phyloP scores from a whole-genome alignment of 1,139 yeast species.

The Yamadazyma pseudoaaseri region DNA sequence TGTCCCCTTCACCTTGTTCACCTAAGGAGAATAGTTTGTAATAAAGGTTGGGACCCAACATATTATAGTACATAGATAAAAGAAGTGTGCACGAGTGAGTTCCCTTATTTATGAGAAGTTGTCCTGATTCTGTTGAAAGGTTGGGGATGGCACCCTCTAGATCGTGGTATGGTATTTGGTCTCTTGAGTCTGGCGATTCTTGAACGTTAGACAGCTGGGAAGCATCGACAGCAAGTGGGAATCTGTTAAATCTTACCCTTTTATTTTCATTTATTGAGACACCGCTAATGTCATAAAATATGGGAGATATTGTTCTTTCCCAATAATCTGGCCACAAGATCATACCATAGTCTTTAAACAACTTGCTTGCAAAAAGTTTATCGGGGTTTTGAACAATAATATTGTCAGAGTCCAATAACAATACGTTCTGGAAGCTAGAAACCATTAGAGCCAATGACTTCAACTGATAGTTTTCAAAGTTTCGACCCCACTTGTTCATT shows the following conservation, averaged over 20 bases:
- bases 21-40: constrained; percentile 60
- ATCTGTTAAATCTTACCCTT: constrained; percentile 17
- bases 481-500: constrained; percentile 28
- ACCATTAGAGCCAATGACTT: constrained; percentile 34
- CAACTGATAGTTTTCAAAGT: constrained; percentile 36
- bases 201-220: constrained; percentile 6
- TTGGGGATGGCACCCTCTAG: constrained; percentile 58
- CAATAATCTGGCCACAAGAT: constrained; percentile 83
- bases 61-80: constrained; percentile 54
- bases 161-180: constrained; percentile 22
- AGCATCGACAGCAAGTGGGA: constrained; percentile 9
- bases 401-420: constrained; percentile 44
- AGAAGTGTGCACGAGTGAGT: constrained; percentile 53
- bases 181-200: constrained; percentile 6
- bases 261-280: constrained; percentile 25
- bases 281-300: constrained; percentile 63
- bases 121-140: constrained; percentile 65
- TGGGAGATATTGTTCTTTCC: constrained; percentile 70
- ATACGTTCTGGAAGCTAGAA: constrained; percentile 38
- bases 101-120: constrained; percentile 53
- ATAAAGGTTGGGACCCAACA: constrained; percentile 56
- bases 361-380: constrained; percentile 47
- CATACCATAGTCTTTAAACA: constrained; percentile 55
- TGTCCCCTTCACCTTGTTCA: constrained; percentile 65
- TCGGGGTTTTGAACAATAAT: constrained; percentile 35